phyloP scores from a whole-genome alignment of 139 green algal species.

The Dunaliella sp. region DNA sequence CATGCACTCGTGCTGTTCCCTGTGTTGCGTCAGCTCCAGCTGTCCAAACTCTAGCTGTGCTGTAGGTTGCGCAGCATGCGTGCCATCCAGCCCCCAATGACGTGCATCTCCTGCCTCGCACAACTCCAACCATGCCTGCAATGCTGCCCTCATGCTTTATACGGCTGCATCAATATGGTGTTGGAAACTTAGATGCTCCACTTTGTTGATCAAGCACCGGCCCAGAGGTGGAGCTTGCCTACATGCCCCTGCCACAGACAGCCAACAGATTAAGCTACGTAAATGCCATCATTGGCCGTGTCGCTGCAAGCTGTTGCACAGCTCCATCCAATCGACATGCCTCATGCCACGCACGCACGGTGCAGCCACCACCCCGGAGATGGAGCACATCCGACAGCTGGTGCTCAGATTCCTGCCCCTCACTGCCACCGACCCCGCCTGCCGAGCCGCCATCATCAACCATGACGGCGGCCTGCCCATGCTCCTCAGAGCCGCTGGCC shows the following conservation, averaged over 20 bases:
- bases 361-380: background rate
- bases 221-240: background rate
- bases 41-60: no score
- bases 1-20: background rate
- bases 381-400: background rate
- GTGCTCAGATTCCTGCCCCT: conserved; percentile 14
- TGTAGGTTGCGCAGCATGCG: no score
- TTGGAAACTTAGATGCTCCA: no score
- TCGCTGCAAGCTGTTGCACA: background rate
- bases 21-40: no score
- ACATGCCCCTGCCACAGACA: background rate
- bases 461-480: conserved; percentile 14
- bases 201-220: no score
- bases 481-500: conserved; percentile 12
- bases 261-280: background rate
- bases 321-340: no score
- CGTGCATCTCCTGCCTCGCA: no score
- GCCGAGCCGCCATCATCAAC: conserved; percentile 13
- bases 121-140: no score
- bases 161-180: no score
- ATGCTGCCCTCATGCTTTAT: no score
- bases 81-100: no score
- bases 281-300: background rate
- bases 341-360: no score
- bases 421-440: conserved; percentile 13